Conservation (phyloP, 495 filamentous ascomycete species). For the Penicillium bovifimosum region DNA sequence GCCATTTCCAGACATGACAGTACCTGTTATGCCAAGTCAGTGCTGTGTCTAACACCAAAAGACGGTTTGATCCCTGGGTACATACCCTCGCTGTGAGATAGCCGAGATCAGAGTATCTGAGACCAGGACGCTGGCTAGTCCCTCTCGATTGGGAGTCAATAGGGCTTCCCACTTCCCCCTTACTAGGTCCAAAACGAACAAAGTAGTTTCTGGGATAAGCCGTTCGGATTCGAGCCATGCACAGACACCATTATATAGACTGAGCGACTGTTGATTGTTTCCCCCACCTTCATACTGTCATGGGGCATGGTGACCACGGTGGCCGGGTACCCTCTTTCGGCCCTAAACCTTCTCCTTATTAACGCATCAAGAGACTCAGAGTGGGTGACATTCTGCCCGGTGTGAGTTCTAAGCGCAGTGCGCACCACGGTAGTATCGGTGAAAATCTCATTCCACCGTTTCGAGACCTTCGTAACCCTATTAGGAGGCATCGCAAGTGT, state of each 20-base stretch:
- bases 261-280: too few species aligned
- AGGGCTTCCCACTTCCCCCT: constrained; percentile 1
- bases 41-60: neutral
- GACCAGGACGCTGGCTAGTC: constrained; percentile 3
- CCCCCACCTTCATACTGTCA: too few species aligned
- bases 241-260: neutral
- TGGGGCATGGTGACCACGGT: neutral
- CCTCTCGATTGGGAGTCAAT: constrained; percentile 29
- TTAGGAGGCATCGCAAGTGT: neutral
- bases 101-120: constrained; percentile 18
- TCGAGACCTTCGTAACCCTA: neutral
- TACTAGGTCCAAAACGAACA: constrained; percentile 12
- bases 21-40: constrained; percentile 9
- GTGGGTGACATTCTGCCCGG: neutral
- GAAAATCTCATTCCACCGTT: neutral
- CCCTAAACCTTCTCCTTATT: neutral
- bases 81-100: constrained; percentile 23
- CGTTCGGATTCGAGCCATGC: neutral
- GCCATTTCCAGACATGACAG: constrained; percentile 29
- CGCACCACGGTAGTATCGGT: neutral
- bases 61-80: neutral
- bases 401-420: neutral
- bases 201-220: neutral
- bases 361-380: neutral
- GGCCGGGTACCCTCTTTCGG: neutral